Evolutionary conservation across 176 grass and related monocot genomes (phyloP), one percentile per base, ranked within the genome.

Genomic region (Dactylis glomerata): DNA sequence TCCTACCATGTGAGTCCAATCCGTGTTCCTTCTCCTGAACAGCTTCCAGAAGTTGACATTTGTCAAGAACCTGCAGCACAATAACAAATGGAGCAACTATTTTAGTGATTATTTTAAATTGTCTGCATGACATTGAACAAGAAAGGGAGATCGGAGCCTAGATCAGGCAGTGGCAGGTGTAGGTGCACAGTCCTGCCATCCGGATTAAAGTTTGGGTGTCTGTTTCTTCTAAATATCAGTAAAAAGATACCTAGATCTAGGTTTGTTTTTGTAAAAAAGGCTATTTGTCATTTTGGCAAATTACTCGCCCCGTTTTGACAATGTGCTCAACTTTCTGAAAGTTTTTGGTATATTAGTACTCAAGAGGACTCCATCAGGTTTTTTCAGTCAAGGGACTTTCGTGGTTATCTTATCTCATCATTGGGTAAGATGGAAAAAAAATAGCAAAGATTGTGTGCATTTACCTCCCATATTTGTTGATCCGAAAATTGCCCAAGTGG

Each of bases 401-500:
- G 42, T 64, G 55, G 19, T 63, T 72, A 83, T 72, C 52, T 42
- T 71, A 38, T 70, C 11, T 37, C 6, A 62, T 55, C n/a, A 83
- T 10, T 24, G 40, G 34, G 47, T 38, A 77, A 5, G 51, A 82
- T 3, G 5, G 36, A 5, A 59, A 59, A 44, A 79, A 84, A 26
- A 41, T 2, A 34, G 6, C 37, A 3, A 42, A 26, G 22, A 72
- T 5, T 45, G 13, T 3, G 68, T 45, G 31, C 13, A 73, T 32
- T 81, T 92, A 98, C 96, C 89, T 98, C 88, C 96, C 91, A 98
- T 90, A 98, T 95, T 85, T 95, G 68, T 64, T 87, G 77, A 55
- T 98, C 96, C 2, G 91, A 81, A 64, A 90, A 94, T 56, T 92
- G 78, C 3, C 85, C 89, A 37, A 93, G 85, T 30, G 92, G 95